Base-by-base conservation (phyloP, 192 early-diverging fungal species). In the Gaertneriomyces sp. region DNA sequence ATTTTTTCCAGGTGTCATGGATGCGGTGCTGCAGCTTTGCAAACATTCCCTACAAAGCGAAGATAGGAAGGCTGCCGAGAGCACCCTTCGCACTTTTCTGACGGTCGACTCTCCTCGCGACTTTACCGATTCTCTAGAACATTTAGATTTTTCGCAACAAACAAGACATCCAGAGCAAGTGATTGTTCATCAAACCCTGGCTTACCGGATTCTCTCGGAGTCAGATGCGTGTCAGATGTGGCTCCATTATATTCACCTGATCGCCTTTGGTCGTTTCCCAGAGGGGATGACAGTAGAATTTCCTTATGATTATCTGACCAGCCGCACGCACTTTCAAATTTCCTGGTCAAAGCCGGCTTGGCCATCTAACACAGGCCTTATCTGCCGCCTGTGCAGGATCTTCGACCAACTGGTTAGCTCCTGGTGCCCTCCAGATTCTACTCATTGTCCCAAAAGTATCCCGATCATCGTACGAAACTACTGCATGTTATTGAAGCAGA, bases 161-260 rank as follows among this genome's bases (percentile, higher is more conserved):
- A 49, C 17, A 7, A 9, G 58, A 25, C 42, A 9, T 41, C 58
- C 33, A 38, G 38, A 42, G 4, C 25, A 33, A 33, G 25, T 33
- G 0, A 33, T 33, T 59, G 5, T 64, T 38, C n/a, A 39, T 9
- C 7, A 54, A 7, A 66, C 64, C 41, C 16, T 66, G 10, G 64
- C 64, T 6, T 66, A 44, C 64, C 9, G 14, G 11, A 9, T 41
- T 6, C 58, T 68, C 8, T 42, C 39, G 17, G 6, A 10, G 2
- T 16, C 16, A 7, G 58, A 68, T 39, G 14, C 60, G 9, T 7
- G 17, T 6, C 9, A 51, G n/a, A 46, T 16, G 14, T 69, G 68
- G 68, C 16, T 69, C 11, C 19, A 56, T 7, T 62, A 62, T 44
- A 17, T 69, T 42, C 68, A 69, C 42, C 19, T 61, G 16, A 11